Conservation (phyloP, 1,139 yeast species). For the Hansenula lynferdii region DNA sequence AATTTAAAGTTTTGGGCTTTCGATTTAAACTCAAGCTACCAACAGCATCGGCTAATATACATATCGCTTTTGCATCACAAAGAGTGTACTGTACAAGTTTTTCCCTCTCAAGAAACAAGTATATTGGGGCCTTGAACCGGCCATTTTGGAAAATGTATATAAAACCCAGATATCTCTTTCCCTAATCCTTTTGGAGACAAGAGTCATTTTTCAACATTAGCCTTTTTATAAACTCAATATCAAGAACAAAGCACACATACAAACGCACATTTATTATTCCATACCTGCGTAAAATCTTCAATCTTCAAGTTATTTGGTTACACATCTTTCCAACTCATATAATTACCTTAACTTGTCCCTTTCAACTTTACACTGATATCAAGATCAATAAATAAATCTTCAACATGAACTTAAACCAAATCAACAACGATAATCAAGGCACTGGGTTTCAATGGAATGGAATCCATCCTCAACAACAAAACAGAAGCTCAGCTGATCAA, state of each 20-base stretch:
- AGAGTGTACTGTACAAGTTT: background rate
- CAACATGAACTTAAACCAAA: too few species aligned
- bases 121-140: background rate
- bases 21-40: background rate
- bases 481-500: background rate
- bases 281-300: too few species aligned
- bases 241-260: background rate
- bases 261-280: too few species aligned
- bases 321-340: too few species aligned
- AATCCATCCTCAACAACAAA: background rate
- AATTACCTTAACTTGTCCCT: too few species aligned
- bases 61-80: background rate
- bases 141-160: background rate
- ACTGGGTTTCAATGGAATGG: background rate
- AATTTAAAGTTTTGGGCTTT: background rate
- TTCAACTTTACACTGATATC: too few species aligned
- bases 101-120: background rate
- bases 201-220: background rate
- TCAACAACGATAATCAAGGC: too few species aligned
- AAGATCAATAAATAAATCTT: too few species aligned
- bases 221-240: too few species aligned
- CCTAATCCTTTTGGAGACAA: background rate
- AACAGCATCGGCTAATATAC: slow-evolving; percentile 1
- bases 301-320: too few species aligned
- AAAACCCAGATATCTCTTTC: background rate